phyloP scores from a whole-genome alignment of 2,329 filamentous ascomycete genomes.

The Fusarium nisikadoi region DNA sequence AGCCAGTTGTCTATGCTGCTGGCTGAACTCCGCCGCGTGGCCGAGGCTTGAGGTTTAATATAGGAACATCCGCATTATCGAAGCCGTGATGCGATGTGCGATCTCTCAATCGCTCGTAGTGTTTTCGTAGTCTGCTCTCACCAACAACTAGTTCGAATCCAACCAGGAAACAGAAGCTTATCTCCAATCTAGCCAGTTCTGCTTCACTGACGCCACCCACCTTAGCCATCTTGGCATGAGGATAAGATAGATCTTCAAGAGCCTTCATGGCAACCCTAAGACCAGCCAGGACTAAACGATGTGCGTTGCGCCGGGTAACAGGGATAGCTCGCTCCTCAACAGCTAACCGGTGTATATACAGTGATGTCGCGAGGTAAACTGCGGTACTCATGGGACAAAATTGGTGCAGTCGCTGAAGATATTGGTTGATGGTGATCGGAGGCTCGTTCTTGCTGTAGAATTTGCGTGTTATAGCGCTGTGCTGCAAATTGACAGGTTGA shows the following conservation, averaged over 20 bases:
- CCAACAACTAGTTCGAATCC: constrained; percentile 79
- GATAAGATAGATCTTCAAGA: constrained; percentile 90
- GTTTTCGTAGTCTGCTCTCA: constrained; percentile 47
- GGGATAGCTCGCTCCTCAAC: constrained; percentile 81
- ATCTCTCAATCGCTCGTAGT: constrained; percentile 49
- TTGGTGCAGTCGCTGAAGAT: constrained; percentile 85
- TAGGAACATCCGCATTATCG: constrained; percentile 44
- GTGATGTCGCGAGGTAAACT: constrained; percentile 88
- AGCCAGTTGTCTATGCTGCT: constrained; percentile 20
- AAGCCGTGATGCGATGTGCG: constrained; percentile 44
- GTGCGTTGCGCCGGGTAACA: constrained; percentile 85
- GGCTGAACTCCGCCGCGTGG: constrained; percentile 34
- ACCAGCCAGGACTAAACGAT: constrained; percentile 85
- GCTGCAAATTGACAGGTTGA: constrained; percentile 79
- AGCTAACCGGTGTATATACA: constrained; percentile 86
- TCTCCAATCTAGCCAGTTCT: constrained; percentile 86
- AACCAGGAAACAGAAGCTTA: constrained; percentile 88
- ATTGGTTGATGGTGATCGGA: constrained; percentile 83
- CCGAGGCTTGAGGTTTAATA: constrained; percentile 42
- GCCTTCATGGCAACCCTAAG: constrained; percentile 93
- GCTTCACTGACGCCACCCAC: constrained; percentile 87
- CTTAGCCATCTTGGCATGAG: constrained; percentile 83
- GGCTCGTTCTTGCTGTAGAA: constrained; percentile 93
- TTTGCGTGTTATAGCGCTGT: constrained; percentile 86
- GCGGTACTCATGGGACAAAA: constrained; percentile 95